Evolutionary conservation across 2,329 filamentous ascomycete species (phyloP).

Genomic region (Cylindrodendrum hubeiense): DNA sequence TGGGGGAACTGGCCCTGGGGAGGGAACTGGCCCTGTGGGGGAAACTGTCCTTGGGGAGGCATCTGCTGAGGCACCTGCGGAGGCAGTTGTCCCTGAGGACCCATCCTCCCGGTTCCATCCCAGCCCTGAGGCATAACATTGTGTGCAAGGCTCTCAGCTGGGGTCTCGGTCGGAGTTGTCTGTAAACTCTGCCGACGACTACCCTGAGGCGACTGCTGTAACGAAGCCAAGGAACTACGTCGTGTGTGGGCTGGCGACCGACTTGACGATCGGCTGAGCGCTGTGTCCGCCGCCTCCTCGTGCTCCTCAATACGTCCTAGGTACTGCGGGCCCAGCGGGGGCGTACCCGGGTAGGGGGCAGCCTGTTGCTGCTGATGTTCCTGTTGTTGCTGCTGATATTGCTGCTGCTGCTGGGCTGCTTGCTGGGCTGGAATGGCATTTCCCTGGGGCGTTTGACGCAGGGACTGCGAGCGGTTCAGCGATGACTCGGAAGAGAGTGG

Average conservation of each 20-base stretch:
- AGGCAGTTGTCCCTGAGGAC: constrained; percentile 25
- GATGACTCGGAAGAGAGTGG: constrained; percentile 17
- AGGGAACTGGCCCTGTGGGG: neutral
- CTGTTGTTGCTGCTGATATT: constrained; percentile 3
- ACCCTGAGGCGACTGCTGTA: constrained; percentile 33
- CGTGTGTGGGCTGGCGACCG: constrained; percentile 25
- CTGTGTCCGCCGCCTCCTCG: constrained; percentile 32
- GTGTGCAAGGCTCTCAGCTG: constrained; percentile 19
- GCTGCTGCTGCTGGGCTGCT: constrained; percentile 18
- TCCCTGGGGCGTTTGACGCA: constrained; percentile 31
- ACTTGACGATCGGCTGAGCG: constrained; percentile 36
- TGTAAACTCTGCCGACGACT: constrained; percentile 41
- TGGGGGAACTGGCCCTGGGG: neutral
- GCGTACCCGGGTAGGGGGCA: neutral
- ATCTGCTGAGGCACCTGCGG: constrained; percentile 21
- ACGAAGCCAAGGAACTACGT: constrained; percentile 31
- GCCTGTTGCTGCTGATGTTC: neutral
- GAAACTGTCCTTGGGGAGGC: constrained; percentile 10
- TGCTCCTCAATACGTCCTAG: constrained; percentile 44
- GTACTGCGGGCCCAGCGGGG: constrained; percentile 26
- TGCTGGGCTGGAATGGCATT: constrained; percentile 9
- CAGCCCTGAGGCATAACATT: constrained; percentile 1
- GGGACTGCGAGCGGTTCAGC: constrained; percentile 24
- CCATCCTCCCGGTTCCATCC: neutral
- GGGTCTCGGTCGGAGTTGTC: neutral